A percentile compares a stretch with the other conserved stretches of the same genome.
These are phyloP conservation scores for Penicillium odoratum DNA, from an alignment of 495 filamentous ascomycete species.

Conservation along the genomic window DNA sequence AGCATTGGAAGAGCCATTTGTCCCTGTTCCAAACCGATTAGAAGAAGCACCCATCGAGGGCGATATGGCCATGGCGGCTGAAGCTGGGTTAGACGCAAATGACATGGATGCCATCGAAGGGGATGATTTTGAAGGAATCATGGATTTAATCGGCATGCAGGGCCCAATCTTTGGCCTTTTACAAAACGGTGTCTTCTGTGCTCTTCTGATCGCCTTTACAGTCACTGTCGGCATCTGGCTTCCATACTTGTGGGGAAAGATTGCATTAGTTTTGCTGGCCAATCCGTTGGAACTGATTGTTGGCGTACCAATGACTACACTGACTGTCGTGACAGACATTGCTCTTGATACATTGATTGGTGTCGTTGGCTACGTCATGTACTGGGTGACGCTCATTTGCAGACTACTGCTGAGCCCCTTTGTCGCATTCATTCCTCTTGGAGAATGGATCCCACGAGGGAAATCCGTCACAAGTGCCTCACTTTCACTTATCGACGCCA, in stretches of 20 bases:
- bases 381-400: constrained; percentile 47
- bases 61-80: constrained; percentile 34
- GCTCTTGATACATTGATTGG: constrained; percentile 61
- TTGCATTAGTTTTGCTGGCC: constrained; percentile 74
- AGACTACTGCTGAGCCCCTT: constrained; percentile 49
- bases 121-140: constrained; percentile 95
- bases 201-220: constrained; percentile 82
- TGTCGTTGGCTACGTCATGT: constrained; percentile 55
- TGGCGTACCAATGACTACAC: constrained; percentile 66
- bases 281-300: constrained; percentile 70
- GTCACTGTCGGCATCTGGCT: constrained; percentile 83
- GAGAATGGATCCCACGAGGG: constrained; percentile 40
- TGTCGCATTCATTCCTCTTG: constrained; percentile 38
- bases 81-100: constrained; percentile 57
- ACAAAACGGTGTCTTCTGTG: constrained; percentile 93
- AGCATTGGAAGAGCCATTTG: constrained; percentile 63
- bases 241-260: constrained; percentile 86
- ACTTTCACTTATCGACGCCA: constrained; percentile 48
- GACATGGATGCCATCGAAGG: constrained; percentile 67
- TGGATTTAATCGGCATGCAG: constrained; percentile 96
- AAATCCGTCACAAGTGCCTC: constrained; percentile 46
- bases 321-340: constrained; percentile 72
- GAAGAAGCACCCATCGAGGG: constrained; percentile 21
- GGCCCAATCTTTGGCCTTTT: constrained; percentile 85
- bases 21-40: constrained; percentile 46